Base-by-base conservation (phyloP, 371 early-diverging fungal species). In the Syncephalis plumigaleata region DNA sequence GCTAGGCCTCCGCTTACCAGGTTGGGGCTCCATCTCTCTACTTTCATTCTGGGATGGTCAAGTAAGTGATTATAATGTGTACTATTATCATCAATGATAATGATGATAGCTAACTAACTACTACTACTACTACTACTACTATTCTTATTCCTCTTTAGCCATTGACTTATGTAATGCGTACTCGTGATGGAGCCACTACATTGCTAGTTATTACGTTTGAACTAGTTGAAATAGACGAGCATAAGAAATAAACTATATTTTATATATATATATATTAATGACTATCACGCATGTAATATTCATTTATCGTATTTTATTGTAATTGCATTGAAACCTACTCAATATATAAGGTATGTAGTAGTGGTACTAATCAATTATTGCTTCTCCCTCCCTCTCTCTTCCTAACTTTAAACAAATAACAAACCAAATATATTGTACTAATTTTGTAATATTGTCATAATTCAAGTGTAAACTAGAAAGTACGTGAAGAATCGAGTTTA, bases 1-100 rank as follows among this genome's bases (percentile, higher is more conserved):
- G 49, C 56, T 63, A 39, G 51, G 61, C 1, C 46, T 81, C 23
- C 59, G 63, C 27, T 52, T 82, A 17, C 83, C 83, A 15, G 79
- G 78, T 2, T 68, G 80, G 45, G 63, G 66, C 21, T 47, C 80
- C 9, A 63, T 70, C 44, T 65, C 67, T 1, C 57, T 70, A 20
- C 60, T 60, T 31, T 31, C 31, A 25, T 82, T 77, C 55, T 80
- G 72, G 73, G 76, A 82, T 53, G 79, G 77, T 17, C 80, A 73
- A 58, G 71, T 67, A 58, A 52, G 31, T 16, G 20, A 27, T 36
- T 39, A 31, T 15, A 17, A 2, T 16, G 1, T 24, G 39, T n/a
- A 37, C n/a, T 13, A 13, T 37, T 13, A 37, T n/a, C 11, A 37
- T 11, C n/a, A 11, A 13, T 37, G 37, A 13, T n/a, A 37, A 37